phyloP scores from a whole-genome alignment of 345 rosid species.

The Cardamine resedifolia region DNA sequence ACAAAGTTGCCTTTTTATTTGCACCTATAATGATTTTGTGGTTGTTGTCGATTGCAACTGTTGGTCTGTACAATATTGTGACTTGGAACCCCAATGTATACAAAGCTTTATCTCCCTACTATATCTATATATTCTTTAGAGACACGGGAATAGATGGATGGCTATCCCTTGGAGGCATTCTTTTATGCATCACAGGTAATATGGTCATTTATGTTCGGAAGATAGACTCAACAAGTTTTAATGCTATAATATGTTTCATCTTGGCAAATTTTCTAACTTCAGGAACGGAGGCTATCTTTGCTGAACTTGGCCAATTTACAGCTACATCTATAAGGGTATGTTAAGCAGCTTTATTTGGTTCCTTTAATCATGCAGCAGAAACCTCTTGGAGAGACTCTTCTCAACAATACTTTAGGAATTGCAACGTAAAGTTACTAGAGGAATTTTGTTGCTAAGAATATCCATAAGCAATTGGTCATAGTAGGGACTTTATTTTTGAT shows the following conservation, averaged over 20 bases:
- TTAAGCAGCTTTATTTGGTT: conserved; percentile 2
- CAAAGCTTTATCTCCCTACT: conserved; percentile 81
- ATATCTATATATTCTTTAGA: conserved; percentile 63
- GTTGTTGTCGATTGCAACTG: conserved; percentile 61
- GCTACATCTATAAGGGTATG: conserved; percentile 80
- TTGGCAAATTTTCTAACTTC: conserved; percentile 29
- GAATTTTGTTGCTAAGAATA: background rate
- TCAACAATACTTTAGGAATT: background rate
- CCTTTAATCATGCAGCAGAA: background rate
- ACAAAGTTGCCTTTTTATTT: conserved; percentile 69
- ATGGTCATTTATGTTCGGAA: conserved; percentile 1
- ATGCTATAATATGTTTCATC: conserved; percentile 22
- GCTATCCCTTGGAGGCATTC: conserved; percentile 80
- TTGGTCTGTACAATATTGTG: conserved; percentile 72
- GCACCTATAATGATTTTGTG: conserved; percentile 78
- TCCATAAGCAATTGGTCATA: background rate
- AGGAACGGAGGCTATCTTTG: conserved; percentile 88
- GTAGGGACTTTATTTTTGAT: conserved; percentile 11
- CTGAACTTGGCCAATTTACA: conserved; percentile 73
- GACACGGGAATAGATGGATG: conserved; percentile 79
- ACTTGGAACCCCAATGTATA: conserved; percentile 80
- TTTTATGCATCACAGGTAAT: conserved; percentile 81
- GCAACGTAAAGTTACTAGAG: background rate
- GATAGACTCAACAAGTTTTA: background rate
- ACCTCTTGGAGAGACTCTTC: background rate